Percentiles rank a stretch among this genome's conserved stretches.
phyloP scores from a whole-genome alignment of 345 rosid genomes.

The Eucalyptus marginata region DNA sequence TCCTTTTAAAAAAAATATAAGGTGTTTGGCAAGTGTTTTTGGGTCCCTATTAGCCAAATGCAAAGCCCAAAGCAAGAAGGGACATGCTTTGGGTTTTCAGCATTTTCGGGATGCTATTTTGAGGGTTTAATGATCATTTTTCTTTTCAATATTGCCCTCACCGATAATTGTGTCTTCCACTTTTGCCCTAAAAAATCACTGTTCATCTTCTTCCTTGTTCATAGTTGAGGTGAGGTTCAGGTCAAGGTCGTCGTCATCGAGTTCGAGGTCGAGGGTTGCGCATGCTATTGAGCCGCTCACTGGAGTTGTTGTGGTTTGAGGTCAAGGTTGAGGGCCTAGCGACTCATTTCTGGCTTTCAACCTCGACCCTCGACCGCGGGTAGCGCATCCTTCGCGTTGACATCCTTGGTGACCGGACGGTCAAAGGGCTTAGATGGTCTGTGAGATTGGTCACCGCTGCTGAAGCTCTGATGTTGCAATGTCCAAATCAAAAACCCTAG shows the following conservation, averaged over 20 bases:
- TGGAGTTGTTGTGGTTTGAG: not conserved
- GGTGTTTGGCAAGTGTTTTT: not conserved
- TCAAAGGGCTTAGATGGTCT: not conserved
- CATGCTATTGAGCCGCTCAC: too few relatives aligned
- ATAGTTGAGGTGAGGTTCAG: not conserved
- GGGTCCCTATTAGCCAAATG: not conserved
- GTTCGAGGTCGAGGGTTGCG: too few relatives aligned
- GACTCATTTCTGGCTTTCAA: not conserved
- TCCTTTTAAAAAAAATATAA: too few relatives aligned
- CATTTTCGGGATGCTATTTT: too few relatives aligned
- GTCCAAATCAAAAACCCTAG: not conserved
- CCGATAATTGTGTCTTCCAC: not conserved
- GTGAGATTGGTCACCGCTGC: not conserved
- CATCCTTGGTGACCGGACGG: not conserved
- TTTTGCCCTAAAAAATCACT: not conserved
- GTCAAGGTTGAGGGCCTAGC: not conserved
- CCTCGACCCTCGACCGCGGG: not conserved
- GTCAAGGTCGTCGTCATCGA: not conserved
- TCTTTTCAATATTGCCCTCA: not conserved
- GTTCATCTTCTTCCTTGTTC: not conserved
- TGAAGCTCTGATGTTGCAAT: not conserved
- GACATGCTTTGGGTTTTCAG: not conserved
- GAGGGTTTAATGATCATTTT: not conserved
- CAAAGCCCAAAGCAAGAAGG: too few relatives aligned
- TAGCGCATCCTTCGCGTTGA: not conserved